Evolutionary conservation across 495 filamentous ascomycete genomes (phyloP).

Genomic region (Pseudomonodictys pantanalensis): DNA sequence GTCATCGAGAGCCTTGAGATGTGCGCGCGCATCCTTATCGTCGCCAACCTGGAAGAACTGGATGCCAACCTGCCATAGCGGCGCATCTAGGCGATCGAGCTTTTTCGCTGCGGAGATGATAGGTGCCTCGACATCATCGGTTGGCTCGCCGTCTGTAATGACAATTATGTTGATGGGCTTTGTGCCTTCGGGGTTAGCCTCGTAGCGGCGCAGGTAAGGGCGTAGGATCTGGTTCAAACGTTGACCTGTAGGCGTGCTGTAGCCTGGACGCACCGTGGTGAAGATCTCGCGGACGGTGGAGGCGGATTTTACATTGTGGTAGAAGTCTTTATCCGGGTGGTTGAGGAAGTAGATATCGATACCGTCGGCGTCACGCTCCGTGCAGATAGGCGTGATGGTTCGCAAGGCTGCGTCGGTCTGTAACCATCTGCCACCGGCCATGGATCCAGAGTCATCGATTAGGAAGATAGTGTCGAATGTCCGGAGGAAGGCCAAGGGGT

Average conservation of each 20-base stretch:
- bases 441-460: slow-evolving; percentile 88
- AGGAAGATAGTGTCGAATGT: slow-evolving; percentile 90
- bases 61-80: slow-evolving; percentile 84
- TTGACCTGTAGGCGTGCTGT: slow-evolving; percentile 72
- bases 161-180: slow-evolving; percentile 93
- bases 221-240: slow-evolving; percentile 70
- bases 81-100: slow-evolving; percentile 69
- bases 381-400: slow-evolving; percentile 81
- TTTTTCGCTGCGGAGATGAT: slow-evolving; percentile 65
- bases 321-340: slow-evolving; percentile 45
- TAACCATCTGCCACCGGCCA: slow-evolving; percentile 74
- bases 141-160: slow-evolving; percentile 85
- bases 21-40: slow-evolving; percentile 60
- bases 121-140: slow-evolving; percentile 73
- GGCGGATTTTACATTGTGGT: slow-evolving; percentile 56
- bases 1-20: slow-evolving; percentile 77
- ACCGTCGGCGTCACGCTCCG: slow-evolving; percentile 78
- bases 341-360: slow-evolving; percentile 96
- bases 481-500: slow-evolving; percentile 77
- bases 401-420: slow-evolving; percentile 71
- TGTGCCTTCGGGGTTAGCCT: slow-evolving; percentile 47
- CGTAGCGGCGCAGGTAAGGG: slow-evolving; percentile 58
- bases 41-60: slow-evolving; percentile 96
- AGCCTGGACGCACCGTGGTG: slow-evolving; percentile 56
- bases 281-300: slow-evolving; percentile 65